These are phyloP conservation scores for Porphyrellus cyaneotinctus DNA, from an alignment of 768 basidiomycete species.

Conservation along the genomic window DNA sequence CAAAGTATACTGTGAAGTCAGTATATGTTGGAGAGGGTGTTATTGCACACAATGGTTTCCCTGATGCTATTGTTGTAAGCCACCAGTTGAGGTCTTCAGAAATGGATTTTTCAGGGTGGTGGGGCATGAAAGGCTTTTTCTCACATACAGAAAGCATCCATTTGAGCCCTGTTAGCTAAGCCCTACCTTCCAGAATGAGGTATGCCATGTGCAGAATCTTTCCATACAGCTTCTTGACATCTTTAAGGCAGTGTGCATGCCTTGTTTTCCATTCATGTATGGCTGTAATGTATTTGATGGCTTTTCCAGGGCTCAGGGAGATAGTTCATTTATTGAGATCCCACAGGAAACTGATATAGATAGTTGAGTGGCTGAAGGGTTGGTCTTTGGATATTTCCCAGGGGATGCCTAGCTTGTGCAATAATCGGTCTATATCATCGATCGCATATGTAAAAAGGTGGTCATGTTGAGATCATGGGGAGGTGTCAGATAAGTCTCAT, in stretches of 20 bases:
- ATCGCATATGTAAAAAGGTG: not conserved
- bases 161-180: slow-evolving; percentile 42
- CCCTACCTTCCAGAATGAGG: slow-evolving; percentile 30
- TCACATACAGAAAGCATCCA: slow-evolving; percentile 30
- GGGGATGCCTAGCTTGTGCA: not conserved
- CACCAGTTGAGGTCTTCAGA: not conserved
- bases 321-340: not conserved
- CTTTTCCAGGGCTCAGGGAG: not conserved
- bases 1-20: no score
- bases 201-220: not conserved
- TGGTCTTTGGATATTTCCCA: not conserved
- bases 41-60: no score
- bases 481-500: not conserved
- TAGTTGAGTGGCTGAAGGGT: not conserved
- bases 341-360: not conserved
- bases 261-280: no score
- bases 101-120: not conserved
- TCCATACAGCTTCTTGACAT: not conserved
- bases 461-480: not conserved
- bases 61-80: no score
- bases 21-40: no score
- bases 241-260: no score
- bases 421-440: not conserved
- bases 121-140: slow-evolving; percentile 33
- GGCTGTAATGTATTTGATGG: not conserved